Percentiles rank a stretch among this genome's conserved stretches.
Evolutionary conservation across 805 yeast genomes (phyloP).

Genomic region (Yarrowia sp.): DNA sequence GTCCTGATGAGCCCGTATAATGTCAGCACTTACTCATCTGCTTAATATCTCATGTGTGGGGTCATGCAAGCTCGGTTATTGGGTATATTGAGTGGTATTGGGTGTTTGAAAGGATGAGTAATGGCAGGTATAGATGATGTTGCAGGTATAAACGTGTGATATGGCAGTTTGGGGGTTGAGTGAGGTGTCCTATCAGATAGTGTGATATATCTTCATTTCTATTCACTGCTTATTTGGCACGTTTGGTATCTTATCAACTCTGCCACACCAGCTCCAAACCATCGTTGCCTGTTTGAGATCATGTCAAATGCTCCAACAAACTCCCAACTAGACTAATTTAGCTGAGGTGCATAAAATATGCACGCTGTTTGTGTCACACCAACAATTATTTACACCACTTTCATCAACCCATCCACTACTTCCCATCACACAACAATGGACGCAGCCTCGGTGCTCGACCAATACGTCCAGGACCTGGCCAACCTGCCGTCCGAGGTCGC

Average conservation of each 20-base stretch:
- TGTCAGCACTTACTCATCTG: background rate
- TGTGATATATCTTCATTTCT: too few relatives aligned
- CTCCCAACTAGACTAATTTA: background rate
- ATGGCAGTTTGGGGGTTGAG: background rate
- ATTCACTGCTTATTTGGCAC: too few relatives aligned
- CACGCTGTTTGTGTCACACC: constrained; percentile 10
- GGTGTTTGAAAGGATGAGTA: background rate
- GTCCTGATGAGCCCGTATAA: too few relatives aligned
- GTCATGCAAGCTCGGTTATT: constrained; percentile 16
- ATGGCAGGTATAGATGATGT: background rate
- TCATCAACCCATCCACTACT: constrained; percentile 2
- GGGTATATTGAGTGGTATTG: background rate
- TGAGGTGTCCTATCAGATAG: too few relatives aligned
- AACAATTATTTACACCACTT: constrained; percentile 26
- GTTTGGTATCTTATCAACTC: background rate
- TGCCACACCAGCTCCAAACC: background rate
- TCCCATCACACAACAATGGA: constrained; percentile 61
- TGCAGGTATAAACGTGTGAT: background rate
- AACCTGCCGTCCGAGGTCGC: constrained; percentile 88
- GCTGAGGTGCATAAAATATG: background rate
- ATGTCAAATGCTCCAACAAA: background rate
- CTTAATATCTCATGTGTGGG: background rate
- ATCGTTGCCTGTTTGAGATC: background rate
- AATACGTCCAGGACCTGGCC: constrained; percentile 66
- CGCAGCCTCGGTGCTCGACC: constrained; percentile 83